These are phyloP conservation scores for Aspergillus sp. DNA, from an alignment of 2,329 filamentous ascomycete genomes.

Conservation along the genomic window DNA sequence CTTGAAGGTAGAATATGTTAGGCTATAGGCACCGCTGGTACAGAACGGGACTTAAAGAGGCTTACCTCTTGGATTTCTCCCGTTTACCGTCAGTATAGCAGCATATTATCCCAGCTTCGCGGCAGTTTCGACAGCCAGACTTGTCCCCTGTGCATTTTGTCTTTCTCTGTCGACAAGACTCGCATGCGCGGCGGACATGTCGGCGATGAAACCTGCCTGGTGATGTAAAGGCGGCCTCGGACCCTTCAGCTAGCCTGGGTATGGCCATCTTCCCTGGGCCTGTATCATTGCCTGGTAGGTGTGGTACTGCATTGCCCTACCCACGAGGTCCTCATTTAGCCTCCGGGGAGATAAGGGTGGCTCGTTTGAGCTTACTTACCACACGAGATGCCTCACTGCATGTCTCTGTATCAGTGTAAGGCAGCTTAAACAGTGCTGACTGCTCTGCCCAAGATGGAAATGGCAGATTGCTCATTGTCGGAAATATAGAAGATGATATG, in stretches of 20 bases:
- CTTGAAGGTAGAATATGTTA: conserved; percentile 12
- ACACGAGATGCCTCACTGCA: conserved; percentile 22
- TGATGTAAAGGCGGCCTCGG: conserved; percentile 25
- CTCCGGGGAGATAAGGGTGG: neutral
- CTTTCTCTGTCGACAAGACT: conserved; percentile 39
- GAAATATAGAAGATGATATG: conserved; percentile 2
- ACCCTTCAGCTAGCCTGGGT: conserved; percentile 26
- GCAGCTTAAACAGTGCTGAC: conserved; percentile 22
- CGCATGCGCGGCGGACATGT: conserved; percentile 35
- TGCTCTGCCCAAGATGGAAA: conserved; percentile 25
- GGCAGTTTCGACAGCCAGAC: conserved; percentile 37
- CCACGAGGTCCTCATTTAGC: conserved; percentile 4
- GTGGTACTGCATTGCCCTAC: conserved; percentile 19
- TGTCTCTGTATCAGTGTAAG: conserved; percentile 23
- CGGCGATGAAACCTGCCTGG: conserved; percentile 30
- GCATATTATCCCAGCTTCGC: conserved; percentile 36
- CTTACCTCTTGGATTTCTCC: conserved; percentile 38
- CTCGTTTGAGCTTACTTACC: conserved; percentile 12
- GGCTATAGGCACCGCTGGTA: neutral
- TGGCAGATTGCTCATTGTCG: conserved; percentile 20
- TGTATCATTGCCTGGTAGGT: conserved; percentile 16
- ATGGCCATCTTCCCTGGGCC: conserved; percentile 30
- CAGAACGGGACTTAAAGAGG: neutral
- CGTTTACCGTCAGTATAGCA: conserved; percentile 41
- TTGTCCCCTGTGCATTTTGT: conserved; percentile 41